These are phyloP conservation scores for Carex scoparia DNA, from an alignment of 176 grass and related monocot genomes.

Conservation along the genomic window DNA sequence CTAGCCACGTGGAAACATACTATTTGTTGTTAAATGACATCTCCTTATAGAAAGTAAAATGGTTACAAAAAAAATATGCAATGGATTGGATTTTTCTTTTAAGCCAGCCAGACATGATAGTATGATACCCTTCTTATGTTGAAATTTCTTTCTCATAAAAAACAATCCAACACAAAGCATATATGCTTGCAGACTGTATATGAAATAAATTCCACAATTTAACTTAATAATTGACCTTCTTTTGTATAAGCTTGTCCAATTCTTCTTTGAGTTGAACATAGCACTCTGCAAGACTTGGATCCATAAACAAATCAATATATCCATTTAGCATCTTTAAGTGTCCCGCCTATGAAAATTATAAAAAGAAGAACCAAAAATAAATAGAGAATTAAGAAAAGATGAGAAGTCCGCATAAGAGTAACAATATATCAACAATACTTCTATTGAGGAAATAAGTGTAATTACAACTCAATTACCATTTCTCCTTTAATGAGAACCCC, in stretches of 20 bases:
- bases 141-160: too few relatives aligned
- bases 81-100: background rate
- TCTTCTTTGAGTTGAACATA: slow-evolving; percentile 83
- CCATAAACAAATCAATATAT: slow-evolving; percentile 97
- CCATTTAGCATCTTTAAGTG: slow-evolving; percentile 97
- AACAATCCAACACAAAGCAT: background rate
- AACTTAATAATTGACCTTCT: slow-evolving; percentile 53
- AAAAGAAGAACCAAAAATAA: slow-evolving; percentile 1
- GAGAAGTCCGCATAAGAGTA: slow-evolving; percentile 1
- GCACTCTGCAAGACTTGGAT: slow-evolving; percentile 82
- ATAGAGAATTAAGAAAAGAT: background rate
- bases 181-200: background rate
- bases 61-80: background rate
- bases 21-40: background rate
- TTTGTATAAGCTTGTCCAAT: slow-evolving; percentile 79
- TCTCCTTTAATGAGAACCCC: slow-evolving; percentile 62
- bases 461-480: slow-evolving; percentile 37
- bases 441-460: background rate
- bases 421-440: slow-evolving; percentile 6
- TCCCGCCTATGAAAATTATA: slow-evolving; percentile 42
- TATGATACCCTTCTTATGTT: background rate
- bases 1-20: background rate
- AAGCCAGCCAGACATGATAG: background rate
- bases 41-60: background rate
- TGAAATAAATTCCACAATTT: background rate